phyloP scores from a whole-genome alignment of 805 yeast genomes.

The Candida nitratophila region DNA sequence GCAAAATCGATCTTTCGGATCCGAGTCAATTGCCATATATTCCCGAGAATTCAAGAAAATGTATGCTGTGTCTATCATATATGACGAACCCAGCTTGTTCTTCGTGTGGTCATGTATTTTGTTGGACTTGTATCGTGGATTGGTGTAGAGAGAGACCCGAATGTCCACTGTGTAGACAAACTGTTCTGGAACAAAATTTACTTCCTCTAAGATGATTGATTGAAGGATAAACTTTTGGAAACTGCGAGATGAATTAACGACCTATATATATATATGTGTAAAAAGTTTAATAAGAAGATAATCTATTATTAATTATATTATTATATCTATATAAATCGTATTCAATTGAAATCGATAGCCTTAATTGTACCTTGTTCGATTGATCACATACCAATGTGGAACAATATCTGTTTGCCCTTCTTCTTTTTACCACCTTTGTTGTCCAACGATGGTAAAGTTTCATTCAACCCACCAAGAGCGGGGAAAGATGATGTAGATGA shows the following conservation, averaged over 20 bases:
- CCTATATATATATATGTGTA: no score
- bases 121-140: constrained; percentile 86
- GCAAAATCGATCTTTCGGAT: constrained; percentile 49
- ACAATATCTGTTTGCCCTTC: constrained; percentile 48
- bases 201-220: constrained; percentile 51
- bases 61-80: constrained; percentile 76
- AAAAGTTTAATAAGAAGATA: background rate
- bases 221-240: no score
- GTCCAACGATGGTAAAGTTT: background rate
- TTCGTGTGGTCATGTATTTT: constrained; percentile 86
- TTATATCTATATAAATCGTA: background rate
- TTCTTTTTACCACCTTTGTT: constrained; percentile 29
- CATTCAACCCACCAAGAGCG: constrained; percentile 4
- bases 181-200: constrained; percentile 53
- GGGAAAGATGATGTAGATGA: constrained; percentile 14
- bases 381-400: constrained; percentile 37
- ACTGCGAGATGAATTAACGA: no score
- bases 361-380: no score
- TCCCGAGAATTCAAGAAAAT: constrained; percentile 61
- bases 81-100: constrained; percentile 83
- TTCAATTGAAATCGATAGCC: no score
- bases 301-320: background rate
- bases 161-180: constrained; percentile 86
- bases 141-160: constrained; percentile 87
- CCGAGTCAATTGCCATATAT: constrained; percentile 55